These are phyloP conservation scores for Cladorrhinum samala DNA, from an alignment of 495 filamentous ascomycete genomes.

Conservation along the genomic window DNA sequence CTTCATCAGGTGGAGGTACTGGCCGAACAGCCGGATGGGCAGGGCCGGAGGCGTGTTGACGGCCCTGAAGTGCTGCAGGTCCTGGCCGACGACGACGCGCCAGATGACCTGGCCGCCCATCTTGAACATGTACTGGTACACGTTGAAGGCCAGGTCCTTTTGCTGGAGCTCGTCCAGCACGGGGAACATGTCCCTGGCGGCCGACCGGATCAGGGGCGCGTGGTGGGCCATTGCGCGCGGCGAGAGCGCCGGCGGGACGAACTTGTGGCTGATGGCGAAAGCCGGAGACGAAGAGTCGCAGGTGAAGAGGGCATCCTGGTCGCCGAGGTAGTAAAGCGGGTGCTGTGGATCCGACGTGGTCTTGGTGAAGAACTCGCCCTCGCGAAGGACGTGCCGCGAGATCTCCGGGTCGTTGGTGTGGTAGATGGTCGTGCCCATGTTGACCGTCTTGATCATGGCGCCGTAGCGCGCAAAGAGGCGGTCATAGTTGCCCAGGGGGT, in stretches of 20 bases:
- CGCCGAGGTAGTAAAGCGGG: constrained; percentile 43
- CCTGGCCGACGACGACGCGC: neutral
- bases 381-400: constrained; percentile 34
- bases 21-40: neutral
- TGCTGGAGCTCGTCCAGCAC: constrained; percentile 51
- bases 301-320: constrained; percentile 46
- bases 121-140: constrained; percentile 57
- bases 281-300: constrained; percentile 45
- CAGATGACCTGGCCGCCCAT: constrained; percentile 23
- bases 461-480: constrained; percentile 51
- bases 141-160: constrained; percentile 47
- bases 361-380: constrained; percentile 49
- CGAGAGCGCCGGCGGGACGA: constrained; percentile 46
- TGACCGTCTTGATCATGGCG: constrained; percentile 47
- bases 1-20: constrained; percentile 39
- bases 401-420: constrained; percentile 46
- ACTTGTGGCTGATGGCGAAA: constrained; percentile 49
- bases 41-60: neutral
- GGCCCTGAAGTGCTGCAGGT: neutral
- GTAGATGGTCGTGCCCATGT: constrained; percentile 45
- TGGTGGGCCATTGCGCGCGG: constrained; percentile 54
- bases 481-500: constrained; percentile 54
- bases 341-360: constrained; percentile 40
- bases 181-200: constrained; percentile 36
- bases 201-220: constrained; percentile 47